phyloP scores from a whole-genome alignment of 2,329 filamentous ascomycete species.

The Xenosphaeropsis pyriputrescens region DNA sequence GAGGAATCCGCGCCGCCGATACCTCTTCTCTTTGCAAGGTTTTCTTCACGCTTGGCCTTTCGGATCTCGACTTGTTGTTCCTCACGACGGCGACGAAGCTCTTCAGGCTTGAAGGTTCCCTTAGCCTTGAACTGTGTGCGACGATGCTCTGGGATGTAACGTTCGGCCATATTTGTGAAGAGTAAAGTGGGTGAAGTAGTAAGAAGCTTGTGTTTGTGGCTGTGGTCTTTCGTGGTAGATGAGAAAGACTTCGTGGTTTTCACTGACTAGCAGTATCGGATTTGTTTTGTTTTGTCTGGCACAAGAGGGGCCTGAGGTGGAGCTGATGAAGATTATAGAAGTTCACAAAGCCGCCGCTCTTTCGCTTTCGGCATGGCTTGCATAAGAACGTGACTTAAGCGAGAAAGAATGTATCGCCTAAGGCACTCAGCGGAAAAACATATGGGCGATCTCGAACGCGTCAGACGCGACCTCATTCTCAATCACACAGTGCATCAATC shows the following conservation, averaged over 20 bases:
- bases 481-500: too few relatives aligned
- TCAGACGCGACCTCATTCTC: too few relatives aligned
- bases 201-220: too few relatives aligned
- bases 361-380: neutral
- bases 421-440: too few relatives aligned
- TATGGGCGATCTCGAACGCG: too few relatives aligned
- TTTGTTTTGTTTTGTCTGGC: neutral
- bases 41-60: constrained; percentile 97
- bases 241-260: too few relatives aligned
- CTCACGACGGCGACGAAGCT: constrained; percentile 93
- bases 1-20: constrained; percentile 64
- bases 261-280: too few relatives aligned
- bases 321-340: constrained; percentile 5
- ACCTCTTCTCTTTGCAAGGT: constrained; percentile 93
- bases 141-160: constrained; percentile 98
- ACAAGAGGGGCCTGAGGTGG: constrained; percentile 6
- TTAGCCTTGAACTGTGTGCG: constrained; percentile 99
- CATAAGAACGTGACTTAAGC: constrained; percentile 6
- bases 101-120: constrained; percentile 97
- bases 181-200: too few relatives aligned
- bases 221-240: too few relatives aligned
- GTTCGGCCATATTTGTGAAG: constrained; percentile 64
- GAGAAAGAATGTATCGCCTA: neutral
- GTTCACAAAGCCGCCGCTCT: constrained; percentile 5
- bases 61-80: constrained; percentile 99